Conservation (phyloP, 352 stramenopile genomes). For the Phytophthora lateralis region DNA sequence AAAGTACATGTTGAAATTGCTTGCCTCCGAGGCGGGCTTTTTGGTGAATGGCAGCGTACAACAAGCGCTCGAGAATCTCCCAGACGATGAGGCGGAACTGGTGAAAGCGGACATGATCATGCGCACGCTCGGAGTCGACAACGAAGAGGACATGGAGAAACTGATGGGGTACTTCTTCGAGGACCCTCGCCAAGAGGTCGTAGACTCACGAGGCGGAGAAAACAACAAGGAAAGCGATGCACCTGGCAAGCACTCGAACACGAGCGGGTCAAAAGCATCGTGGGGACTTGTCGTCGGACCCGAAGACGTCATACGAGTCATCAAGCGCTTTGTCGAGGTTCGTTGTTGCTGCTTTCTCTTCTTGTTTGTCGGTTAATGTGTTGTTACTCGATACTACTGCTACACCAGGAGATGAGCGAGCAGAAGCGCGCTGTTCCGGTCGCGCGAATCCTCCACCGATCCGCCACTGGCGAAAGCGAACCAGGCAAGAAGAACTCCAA, state of each 20-base stretch:
- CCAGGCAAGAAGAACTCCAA: slow-evolving; percentile 29
- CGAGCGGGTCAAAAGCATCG: slow-evolving; percentile 10
- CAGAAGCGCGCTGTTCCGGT: slow-evolving; percentile 68
- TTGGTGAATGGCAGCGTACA: slow-evolving; percentile 84
- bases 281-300: slow-evolving; percentile 77
- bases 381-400: background rate
- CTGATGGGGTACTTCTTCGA: slow-evolving; percentile 85
- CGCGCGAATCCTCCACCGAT: slow-evolving; percentile 49
- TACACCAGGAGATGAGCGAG: slow-evolving; percentile 61
- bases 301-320: slow-evolving; percentile 88
- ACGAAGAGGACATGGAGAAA: slow-evolving; percentile 85
- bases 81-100: slow-evolving; percentile 80
- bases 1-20: slow-evolving; percentile 89
- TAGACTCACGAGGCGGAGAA: slow-evolving; percentile 32
- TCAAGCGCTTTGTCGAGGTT: slow-evolving; percentile 90
- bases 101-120: slow-evolving; percentile 91
- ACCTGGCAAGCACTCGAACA: slow-evolving; percentile 11
- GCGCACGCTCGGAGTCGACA: slow-evolving; percentile 82
- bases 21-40: slow-evolving; percentile 88
- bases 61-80: slow-evolving; percentile 74
- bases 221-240: slow-evolving; percentile 27
- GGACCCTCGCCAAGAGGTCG: slow-evolving; percentile 61
- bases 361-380: background rate
- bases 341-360: background rate
- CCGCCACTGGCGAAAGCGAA: slow-evolving; percentile 26